Base-by-base conservation (phyloP, 1,139 yeast genomes). In the Kurtzmaniella quercitrusa region DNA sequence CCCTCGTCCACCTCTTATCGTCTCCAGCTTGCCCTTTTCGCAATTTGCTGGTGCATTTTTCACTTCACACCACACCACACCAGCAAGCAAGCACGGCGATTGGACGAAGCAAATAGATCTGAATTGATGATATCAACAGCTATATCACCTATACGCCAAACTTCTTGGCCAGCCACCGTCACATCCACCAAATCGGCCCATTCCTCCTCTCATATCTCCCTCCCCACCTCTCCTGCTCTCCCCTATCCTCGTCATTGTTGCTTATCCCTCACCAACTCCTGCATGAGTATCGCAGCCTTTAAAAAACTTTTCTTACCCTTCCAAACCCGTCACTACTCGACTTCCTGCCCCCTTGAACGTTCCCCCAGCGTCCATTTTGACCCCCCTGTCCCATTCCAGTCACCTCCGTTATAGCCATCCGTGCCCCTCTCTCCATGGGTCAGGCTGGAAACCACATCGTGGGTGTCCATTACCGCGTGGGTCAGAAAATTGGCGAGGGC, bases 401-500 rank as follows among this genome's bases (percentile, higher is more conserved):
- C 31, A 10, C 14, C 31, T n/a, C 31, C 31, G 10, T 5, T n/a
- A 7, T n/a, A 21, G 23, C 23, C 23, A 21, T 21, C 23, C 4
- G 23, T 21, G 23, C 8, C 23, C 23, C 23, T n/a, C n/a, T 27
- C 5, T 27, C 31, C 31, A 36, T 36, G 38, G 38, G 38, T 21
- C 38, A 36, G 16, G 19, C 38, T 10, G 36, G 37, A 29, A 38
- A 19, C 39, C 40, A 24, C 27, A 36, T 36, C 10, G 91, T 85
- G 41, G 94, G 94, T 1, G 72, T 85, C 51, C 93, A 85, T 63
- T 85, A 85, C 62, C 81, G 82, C 55, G 83, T 85, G 43, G 93
- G 93, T 40, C 85, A 85, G 62, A 85, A 85, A 63, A 84, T 85
- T 42, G 94, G 94, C 46, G 94, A 85, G 62, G 94, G 94, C 17